Base-by-base conservation (phyloP, 148 eudicot genomes). In the Rhododendron griersonianum region DNA sequence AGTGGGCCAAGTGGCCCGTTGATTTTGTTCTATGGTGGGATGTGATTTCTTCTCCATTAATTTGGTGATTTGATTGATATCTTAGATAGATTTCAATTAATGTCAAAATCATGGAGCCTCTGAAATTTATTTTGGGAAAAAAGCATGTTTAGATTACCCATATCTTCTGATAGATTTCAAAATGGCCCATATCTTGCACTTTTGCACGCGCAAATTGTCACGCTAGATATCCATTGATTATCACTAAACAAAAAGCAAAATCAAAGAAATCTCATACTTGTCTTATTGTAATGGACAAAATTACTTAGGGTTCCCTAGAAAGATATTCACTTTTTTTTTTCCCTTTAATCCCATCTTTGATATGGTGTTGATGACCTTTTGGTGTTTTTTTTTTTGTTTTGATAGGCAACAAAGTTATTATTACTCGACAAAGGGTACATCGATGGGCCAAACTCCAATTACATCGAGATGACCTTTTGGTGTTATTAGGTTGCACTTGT, bases 151-250 rank as follows among this genome's bases (percentile, higher is more conserved):
- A 1, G 50, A 71, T 83, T 76, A 69, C 85, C 85, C 78, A 83
- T 75, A 65, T 65, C 71, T 65, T 65, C 2, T 7, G 71, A 65
- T 11, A 65, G 71, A 65, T 65, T 65, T 65, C 71, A n/a, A 65
- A 53, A 23, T 65, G 30, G 71, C 85, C 77, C 85, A 44, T 16
- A 63, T 67, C 74, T 83, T 55, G 18, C 51, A 3, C 53, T 47
- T 76, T 47, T 47, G 77, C 85, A 83, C 50, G 85, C 85, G 78
- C 28, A 47, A 83, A 28, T 69, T 45, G 59, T 30, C 75, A 82
- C 73, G 15, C 30, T 61, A 82, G 74, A 82, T 59, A 37, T 37
- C 50, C 25, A 35, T 41, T 25, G 9, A 81, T 55, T 81, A 55
- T 81, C 69, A 9, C 37, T 16, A 53, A 19, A 13, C 69, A 9